Base-by-base conservation (phyloP, 1,139 yeast genomes). In the Candida sp. region DNA sequence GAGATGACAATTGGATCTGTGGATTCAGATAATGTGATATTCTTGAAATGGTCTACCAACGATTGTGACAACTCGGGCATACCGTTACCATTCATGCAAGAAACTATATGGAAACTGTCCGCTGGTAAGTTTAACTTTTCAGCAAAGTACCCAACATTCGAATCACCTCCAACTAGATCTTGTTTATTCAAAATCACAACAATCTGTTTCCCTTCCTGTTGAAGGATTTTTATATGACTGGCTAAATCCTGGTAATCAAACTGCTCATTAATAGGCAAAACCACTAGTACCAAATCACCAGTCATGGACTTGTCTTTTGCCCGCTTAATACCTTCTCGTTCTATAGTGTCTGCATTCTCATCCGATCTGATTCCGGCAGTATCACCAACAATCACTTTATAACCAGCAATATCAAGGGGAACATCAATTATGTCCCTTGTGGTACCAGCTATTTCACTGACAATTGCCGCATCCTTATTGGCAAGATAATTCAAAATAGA, bases 361-460 rank as follows among this genome's bases (percentile, higher is more conserved):
- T 54, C 45, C n/a, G 71, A 68, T 46, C 99, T 63, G 2, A 93
- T 79, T 0, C 99, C 99, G 0, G 99, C 99, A 0, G 99, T 91
- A 59, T 93, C 99, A 2, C 95, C 89, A 25, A 91, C 63, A 2
- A 89, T 73, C 0, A 90, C 86, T 58, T 91, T 93, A 62, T 74
- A 90, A 0, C 99, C 99, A 35, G 79, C 77, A 7, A 93, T 79
- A 57, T 91, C 93, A 38, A 93, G 61, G 0, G 91, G 87, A 1
- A 90, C 79, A 52, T 90, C 95, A 21, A 95, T 77, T 0, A 88
- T 70, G 59, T 93, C 99, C 56, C 99, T 75, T 0, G 99, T 93
- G 0, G 99, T 93, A 0, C 99, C 99, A 1, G 97, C 96, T 4
- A 87, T 79, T 41, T 82, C 82, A 57, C 97, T 89, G 0, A 95